These are phyloP conservation scores for Lipomyces spencermartinsiae DNA, from an alignment of 805 yeast species.

Conservation along the genomic window DNA sequence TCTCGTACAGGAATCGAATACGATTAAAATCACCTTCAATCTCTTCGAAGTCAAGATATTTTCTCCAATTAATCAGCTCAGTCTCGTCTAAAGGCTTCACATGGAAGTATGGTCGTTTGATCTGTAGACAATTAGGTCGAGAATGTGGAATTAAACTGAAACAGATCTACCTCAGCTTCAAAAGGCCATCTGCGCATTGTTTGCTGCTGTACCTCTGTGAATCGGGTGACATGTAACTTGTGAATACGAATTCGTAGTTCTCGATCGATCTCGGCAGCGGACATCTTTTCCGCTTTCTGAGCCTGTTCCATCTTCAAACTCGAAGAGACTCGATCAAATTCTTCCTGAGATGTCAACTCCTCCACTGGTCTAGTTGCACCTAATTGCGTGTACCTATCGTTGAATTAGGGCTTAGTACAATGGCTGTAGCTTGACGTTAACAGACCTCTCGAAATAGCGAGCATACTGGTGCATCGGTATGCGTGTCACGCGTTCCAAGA, in stretches of 20 bases:
- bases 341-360: slow-evolving; percentile 45
- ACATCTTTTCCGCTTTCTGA: slow-evolving; percentile 7
- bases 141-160: not conserved
- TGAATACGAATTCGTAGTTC: slow-evolving; percentile 55
- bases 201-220: slow-evolving; percentile 55
- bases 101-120: slow-evolving; percentile 65
- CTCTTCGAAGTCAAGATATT: slow-evolving; percentile 65
- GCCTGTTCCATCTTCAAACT: slow-evolving; percentile 41
- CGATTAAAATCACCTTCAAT: slow-evolving; percentile 42
- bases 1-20: slow-evolving; percentile 63
- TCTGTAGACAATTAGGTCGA: slow-evolving; percentile 30
- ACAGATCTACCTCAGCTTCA: slow-evolving; percentile 57
- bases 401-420: not conserved
- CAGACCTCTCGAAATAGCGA: slow-evolving; percentile 60
- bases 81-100: slow-evolving; percentile 53
- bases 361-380: slow-evolving; percentile 46
- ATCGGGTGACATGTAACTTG: slow-evolving; percentile 52
- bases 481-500: slow-evolving; percentile 44
- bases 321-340: slow-evolving; percentile 35
- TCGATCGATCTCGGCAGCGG: slow-evolving; percentile 46
- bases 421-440: not conserved
- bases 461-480: slow-evolving; percentile 90
- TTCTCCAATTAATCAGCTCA: slow-evolving; percentile 62
- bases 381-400: slow-evolving; percentile 40
- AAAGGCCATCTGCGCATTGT: slow-evolving; percentile 72